These are phyloP conservation scores for Apophysomyces variabilis DNA, from an alignment of 371 early-diverging fungal genomes.

Conservation along the genomic window DNA sequence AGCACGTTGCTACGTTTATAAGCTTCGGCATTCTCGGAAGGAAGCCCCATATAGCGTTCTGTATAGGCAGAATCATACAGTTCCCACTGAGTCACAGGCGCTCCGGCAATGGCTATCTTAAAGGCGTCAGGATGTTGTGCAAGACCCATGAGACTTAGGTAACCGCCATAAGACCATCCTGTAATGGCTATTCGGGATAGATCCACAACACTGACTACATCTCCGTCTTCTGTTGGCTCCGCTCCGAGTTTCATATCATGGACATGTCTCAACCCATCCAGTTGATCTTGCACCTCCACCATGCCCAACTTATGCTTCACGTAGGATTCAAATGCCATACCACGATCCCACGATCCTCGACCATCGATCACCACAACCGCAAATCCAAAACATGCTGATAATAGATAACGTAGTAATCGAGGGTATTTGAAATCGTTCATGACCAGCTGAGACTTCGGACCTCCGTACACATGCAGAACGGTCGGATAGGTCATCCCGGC, in stretches of 20 bases:
- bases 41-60: slow-evolving; percentile 78
- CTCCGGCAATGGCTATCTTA: slow-evolving; percentile 76
- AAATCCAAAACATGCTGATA: slow-evolving; percentile 69
- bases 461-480: slow-evolving; percentile 66
- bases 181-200: slow-evolving; percentile 65
- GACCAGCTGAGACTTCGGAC: slow-evolving; percentile 70
- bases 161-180: slow-evolving; percentile 82
- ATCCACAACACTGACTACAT: slow-evolving; percentile 52
- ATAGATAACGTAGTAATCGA: slow-evolving; percentile 62
- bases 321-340: slow-evolving; percentile 66
- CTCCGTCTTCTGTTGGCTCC: slow-evolving; percentile 22
- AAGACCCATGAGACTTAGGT: slow-evolving; percentile 72
- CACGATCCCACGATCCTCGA: slow-evolving; percentile 76
- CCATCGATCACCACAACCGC: slow-evolving; percentile 78
- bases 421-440: slow-evolving; percentile 76
- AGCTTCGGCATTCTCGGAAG: slow-evolving; percentile 50
- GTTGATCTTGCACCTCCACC: slow-evolving; percentile 75
- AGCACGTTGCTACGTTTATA: slow-evolving; percentile 63
- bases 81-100: slow-evolving; percentile 80
- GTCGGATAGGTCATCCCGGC: slow-evolving; percentile 61
- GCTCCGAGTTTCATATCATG: slow-evolving; percentile 53
- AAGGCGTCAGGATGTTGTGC: slow-evolving; percentile 69
- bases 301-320: slow-evolving; percentile 60
- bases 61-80: slow-evolving; percentile 81
- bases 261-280: slow-evolving; percentile 66